Percentiles rank a stretch among this genome's conserved stretches.
Conservation (phyloP, 148 eudicot genomes). For the Mesembryanthemum crystallinum region DNA sequence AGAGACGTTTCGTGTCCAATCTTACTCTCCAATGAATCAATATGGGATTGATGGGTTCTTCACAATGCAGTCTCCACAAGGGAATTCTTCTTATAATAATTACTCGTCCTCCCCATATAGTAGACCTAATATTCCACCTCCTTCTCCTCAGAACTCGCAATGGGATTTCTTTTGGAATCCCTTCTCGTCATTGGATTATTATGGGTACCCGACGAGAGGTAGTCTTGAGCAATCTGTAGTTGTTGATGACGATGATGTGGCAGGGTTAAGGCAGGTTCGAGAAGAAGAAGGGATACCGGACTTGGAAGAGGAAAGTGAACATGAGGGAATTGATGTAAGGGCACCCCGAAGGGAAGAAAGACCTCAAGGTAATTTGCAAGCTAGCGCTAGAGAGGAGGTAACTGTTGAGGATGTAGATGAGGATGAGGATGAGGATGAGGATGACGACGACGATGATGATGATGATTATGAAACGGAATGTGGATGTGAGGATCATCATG, state of each 20-base stretch:
- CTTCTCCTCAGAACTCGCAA: conserved; percentile 72
- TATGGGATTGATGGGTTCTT: conserved; percentile 72
- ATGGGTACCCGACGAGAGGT: conserved; percentile 68
- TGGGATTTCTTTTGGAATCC: conserved; percentile 99
- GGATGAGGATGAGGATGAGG: conserved; percentile 38
- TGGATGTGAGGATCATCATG: conserved; percentile 44
- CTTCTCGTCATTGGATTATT: conserved; percentile 83
- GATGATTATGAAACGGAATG: conserved; percentile 49
- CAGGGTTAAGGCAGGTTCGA: conserved; percentile 70
- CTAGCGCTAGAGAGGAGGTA: conserved; percentile 51
- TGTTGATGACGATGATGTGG: conserved; percentile 79
- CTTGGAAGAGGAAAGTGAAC: conserved; percentile 86
- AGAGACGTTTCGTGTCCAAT: conserved; percentile 60
- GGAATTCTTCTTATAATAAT: conserved; percentile 41
- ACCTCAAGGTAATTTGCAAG: conserved; percentile 21
- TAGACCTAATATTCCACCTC: conserved; percentile 56
- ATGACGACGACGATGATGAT: conserved; percentile 46
- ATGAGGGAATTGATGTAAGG: conserved; percentile 51
- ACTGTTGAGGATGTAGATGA: conserved; percentile 69
- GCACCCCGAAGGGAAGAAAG: conserved; percentile 36
- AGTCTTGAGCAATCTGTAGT: conserved; percentile 53
- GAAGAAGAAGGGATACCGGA: conserved; percentile 98
- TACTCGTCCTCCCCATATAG: conserved; percentile 49
- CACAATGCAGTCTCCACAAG: conserved; percentile 66
- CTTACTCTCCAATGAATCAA: conserved; percentile 60